phyloP scores from a whole-genome alignment of 2,329 filamentous ascomycete species.

The Chaetoscypha palmicola region DNA sequence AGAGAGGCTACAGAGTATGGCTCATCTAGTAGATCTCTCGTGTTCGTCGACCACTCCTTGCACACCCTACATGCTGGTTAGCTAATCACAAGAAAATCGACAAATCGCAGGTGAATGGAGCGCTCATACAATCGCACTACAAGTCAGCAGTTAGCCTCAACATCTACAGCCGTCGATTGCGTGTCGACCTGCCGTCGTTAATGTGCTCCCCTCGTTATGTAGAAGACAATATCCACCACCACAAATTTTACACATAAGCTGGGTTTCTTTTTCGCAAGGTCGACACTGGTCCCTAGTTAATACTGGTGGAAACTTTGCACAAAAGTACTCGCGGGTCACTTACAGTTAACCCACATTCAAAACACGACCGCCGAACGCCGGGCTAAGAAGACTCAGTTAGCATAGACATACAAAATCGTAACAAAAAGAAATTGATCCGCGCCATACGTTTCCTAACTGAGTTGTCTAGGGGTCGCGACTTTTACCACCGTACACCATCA shows the following conservation, averaged over 20 bases:
- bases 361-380: conserved; percentile 65
- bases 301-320: too few species aligned
- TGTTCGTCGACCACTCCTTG: conserved; percentile 24
- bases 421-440: conserved; percentile 23
- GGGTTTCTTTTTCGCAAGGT: conserved; percentile 64
- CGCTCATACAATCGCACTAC: conserved; percentile 31
- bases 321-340: too few species aligned
- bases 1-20: too few species aligned
- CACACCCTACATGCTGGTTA: conserved; percentile 20
- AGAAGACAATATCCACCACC: conserved; percentile 74
- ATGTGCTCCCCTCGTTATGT: conserved; percentile 75
- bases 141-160: conserved; percentile 14
- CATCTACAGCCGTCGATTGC: conserved; percentile 25
- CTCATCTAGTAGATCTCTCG: conserved; percentile 24
- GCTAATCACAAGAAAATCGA: conserved; percentile 1
- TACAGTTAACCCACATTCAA: conserved; percentile 79
- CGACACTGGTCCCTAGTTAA: conserved; percentile 68
- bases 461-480: too few species aligned
- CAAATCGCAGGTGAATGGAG: not conserved
- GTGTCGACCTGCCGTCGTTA: conserved; percentile 36
- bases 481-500: too few species aligned
- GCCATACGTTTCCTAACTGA: conserved; percentile 31
- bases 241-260: conserved; percentile 66
- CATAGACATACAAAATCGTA: conserved; percentile 14
- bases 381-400: conserved; percentile 27